Evolutionary conservation across 768 basidiomycete genomes (phyloP).

Genomic region (Pholiota microspora): DNA sequence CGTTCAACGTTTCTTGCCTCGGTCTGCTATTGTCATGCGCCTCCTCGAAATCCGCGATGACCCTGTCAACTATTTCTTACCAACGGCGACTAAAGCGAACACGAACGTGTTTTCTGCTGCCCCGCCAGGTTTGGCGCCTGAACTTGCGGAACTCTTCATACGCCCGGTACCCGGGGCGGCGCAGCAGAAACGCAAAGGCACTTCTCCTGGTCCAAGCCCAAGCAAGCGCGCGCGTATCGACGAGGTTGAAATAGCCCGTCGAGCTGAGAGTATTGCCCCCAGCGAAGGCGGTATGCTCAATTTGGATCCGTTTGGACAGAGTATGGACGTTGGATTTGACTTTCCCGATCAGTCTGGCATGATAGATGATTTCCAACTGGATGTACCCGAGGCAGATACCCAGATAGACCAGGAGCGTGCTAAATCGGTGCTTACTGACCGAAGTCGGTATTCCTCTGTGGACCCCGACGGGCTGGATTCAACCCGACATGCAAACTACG

Average conservation of each 20-base stretch:
- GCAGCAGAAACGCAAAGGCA: constrained; percentile 56
- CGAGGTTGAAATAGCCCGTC: constrained; percentile 69
- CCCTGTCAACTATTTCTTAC: constrained; percentile 82
- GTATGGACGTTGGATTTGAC: constrained; percentile 47
- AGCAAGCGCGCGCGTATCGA: constrained; percentile 65
- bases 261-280: constrained; percentile 62
- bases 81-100: constrained; percentile 70
- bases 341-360: constrained; percentile 55
- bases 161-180: constrained; percentile 57
- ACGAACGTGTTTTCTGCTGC: constrained; percentile 80
- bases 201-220: constrained; percentile 54
- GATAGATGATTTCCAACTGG: constrained; percentile 73
- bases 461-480: constrained; percentile 45
- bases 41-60: constrained; percentile 84
- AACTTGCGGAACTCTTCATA: constrained; percentile 82
- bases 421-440: constrained; percentile 53
- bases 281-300: constrained; percentile 55
- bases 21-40: constrained; percentile 81
- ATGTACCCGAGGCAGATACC: constrained; percentile 53
- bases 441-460: constrained; percentile 64
- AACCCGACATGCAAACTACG: constrained; percentile 58
- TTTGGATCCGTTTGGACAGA: constrained; percentile 41
- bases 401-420: constrained; percentile 41
- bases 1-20: constrained; percentile 82
- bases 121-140: constrained; percentile 80